Base-by-base conservation (phyloP, 2,329 filamentous ascomycete genomes). In the Fusarium falciforme region DNA sequence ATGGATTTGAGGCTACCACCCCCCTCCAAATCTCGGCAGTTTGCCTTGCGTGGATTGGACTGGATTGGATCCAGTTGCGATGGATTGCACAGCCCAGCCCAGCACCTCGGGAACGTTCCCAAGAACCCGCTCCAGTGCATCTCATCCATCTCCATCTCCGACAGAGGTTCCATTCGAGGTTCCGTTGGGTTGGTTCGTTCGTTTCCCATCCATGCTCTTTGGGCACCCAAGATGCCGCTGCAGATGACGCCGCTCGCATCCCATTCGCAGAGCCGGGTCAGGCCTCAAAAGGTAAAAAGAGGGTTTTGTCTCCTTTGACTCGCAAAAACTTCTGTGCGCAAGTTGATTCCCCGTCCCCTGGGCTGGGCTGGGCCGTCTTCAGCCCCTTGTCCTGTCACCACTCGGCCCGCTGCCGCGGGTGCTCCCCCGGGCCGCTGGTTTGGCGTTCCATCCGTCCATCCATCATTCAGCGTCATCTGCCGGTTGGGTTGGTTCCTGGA, bases 331-430 rank as follows among this genome's bases (percentile, higher is more conserved):
- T 40, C 54, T 70, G 42, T 74, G 71, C 44, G 69, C 33, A 52
- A 33, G 27, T n/a, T 54, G 47, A 54, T 54, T 54, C 47, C 47
- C 25, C 47, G 25, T 54, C 17, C 27, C 47, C 47, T 52, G 25
- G 47, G 25, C 47, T 27, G 9, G 47, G 49, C 31, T n/a, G 17
- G 29, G 29, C 29, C 9, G 29, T 17, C 54, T 25, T 20, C 8
- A 6, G 10, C 27, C 63, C 63, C 61, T 64, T 31, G 61, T 44
- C 49, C 61, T 40, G 61, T 64, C 49, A 64, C 64, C 65, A 72
- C 40, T 67, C 67, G 76, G 69, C 67, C 72, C 75, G 69, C 67
- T 63, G 70, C 72, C 66, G 71, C 75, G 76, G 74, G 67, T 65
- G 31, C 44, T 64, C 61, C 72, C 47, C 76, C 71, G 74, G 68